Evolutionary conservation across 768 basidiomycete species (phyloP).

Genomic region (Boletus reticulatus): DNA sequence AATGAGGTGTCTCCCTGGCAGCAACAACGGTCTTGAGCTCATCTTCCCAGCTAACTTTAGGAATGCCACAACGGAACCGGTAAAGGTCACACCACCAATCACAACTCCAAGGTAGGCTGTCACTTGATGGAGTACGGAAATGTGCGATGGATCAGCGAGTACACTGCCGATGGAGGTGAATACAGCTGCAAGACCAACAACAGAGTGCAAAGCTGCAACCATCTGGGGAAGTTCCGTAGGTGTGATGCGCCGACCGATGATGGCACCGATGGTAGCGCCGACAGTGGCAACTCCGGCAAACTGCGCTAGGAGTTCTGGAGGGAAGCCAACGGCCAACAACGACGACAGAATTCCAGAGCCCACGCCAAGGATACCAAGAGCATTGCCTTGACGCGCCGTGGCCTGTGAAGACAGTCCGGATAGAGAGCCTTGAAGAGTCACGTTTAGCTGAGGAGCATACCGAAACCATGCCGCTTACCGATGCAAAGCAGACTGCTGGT

Average conservation of each 20-base stretch:
- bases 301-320: constrained; percentile 69
- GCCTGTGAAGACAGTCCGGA: constrained; percentile 77
- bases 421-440: constrained; percentile 54
- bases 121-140: constrained; percentile 71
- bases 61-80: constrained; percentile 88
- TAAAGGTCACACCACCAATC: constrained; percentile 88
- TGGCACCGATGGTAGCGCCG: constrained; percentile 67
- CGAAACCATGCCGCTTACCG: constrained; percentile 38
- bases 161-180: constrained; percentile 84
- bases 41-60: constrained; percentile 83
- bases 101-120: constrained; percentile 86
- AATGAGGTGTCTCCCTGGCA: constrained; percentile 77
- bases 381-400: constrained; percentile 86
- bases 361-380: constrained; percentile 85
- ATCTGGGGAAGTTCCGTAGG: constrained; percentile 88
- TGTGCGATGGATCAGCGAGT: constrained; percentile 64
- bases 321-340: constrained; percentile 79
- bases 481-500: constrained; percentile 87
- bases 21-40: constrained; percentile 65
- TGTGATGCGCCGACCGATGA: constrained; percentile 80
- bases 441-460: neutral
- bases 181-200: constrained; percentile 88
- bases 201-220: constrained; percentile 79
- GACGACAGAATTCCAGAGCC: constrained; percentile 79
- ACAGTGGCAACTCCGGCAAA: constrained; percentile 74